Evolutionary conservation across 306 rosid genomes (phyloP), one percentile per base, ranked within the genome.

Genomic region (Cajanus cajan): DNA sequence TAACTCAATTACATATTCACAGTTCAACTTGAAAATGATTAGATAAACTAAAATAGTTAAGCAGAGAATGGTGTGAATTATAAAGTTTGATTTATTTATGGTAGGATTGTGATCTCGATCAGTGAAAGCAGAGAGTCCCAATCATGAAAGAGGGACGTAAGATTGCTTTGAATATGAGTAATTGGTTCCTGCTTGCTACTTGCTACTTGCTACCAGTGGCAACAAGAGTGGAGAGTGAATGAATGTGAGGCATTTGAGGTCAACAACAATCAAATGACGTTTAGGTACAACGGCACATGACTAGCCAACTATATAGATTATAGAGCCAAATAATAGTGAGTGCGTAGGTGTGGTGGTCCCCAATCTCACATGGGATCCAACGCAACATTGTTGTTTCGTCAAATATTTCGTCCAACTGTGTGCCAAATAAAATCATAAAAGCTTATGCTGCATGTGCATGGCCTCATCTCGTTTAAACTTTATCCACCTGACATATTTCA

Each of bases 231-330:
- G 12, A 71, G 16, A 61, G 8, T 50, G 63, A 41, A 67, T 12
- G 18, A 66, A 61, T 11, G 18, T 13, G 39, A 4, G 0, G 31
- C 0, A 59, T 74, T 85, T 64, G 48, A 80, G 81, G 79, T 88
- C 36, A 57, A 55, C 47, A 64, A 64, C 86, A 82, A 78, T 78
- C 76, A 78, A 80, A 79, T 39, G 34, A 44, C 68, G 45, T 78
- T 84, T 87, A 84, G 93, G 96, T 89, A 45, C 82, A 79, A 77
- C 79, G 80, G 83, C 90, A 86, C 72, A 83, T 69, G 88, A 88
- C 87, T 67, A 59, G 34, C 91, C 82, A 86, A 81, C 89, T 85
- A 78, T 78, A 80, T 21, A 66, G 74, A 83, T 76, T 78, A 80
- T 21, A 66, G 74, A 83, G 80, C 73, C 74, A 71, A 21, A 76